phyloP scores from a whole-genome alignment of 306 rosid species.

The Benincasa hispida region DNA sequence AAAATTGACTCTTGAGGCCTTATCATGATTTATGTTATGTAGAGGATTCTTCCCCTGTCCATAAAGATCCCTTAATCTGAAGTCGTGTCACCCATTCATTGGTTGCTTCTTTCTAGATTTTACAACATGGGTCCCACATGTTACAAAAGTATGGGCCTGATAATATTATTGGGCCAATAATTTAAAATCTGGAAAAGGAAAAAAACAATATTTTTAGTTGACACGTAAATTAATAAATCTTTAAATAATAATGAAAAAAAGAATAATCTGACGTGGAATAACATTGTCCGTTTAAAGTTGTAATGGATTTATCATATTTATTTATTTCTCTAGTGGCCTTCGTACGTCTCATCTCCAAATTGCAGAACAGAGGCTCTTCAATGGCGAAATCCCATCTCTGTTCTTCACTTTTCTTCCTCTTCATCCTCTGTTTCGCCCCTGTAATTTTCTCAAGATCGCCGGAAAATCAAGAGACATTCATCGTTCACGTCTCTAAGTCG shows the following conservation, averaged over 20 bases:
- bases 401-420: neutral
- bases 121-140: neutral
- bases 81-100: neutral
- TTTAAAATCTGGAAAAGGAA: neutral
- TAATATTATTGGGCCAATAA: neutral
- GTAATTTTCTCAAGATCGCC: slow-evolving; percentile 11
- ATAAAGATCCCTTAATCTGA: neutral
- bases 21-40: neutral
- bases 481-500: slow-evolving; percentile 59
- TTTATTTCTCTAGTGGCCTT: neutral
- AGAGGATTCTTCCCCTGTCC: neutral
- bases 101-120: neutral
- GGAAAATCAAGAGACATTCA: slow-evolving; percentile 38
- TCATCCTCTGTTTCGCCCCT: slow-evolving; percentile 6
- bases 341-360: neutral
- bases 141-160: neutral
- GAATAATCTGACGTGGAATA: slow-evolving; percentile 1
- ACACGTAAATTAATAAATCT: neutral
- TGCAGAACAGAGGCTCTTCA: neutral
- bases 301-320: neutral
- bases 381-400: neutral
- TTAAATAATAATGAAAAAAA: neutral
- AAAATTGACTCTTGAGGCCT: neutral
- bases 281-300: neutral
- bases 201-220: neutral